phyloP scores from a whole-genome alignment of 768 basidiomycete species.

The Lactarius indigo region DNA sequence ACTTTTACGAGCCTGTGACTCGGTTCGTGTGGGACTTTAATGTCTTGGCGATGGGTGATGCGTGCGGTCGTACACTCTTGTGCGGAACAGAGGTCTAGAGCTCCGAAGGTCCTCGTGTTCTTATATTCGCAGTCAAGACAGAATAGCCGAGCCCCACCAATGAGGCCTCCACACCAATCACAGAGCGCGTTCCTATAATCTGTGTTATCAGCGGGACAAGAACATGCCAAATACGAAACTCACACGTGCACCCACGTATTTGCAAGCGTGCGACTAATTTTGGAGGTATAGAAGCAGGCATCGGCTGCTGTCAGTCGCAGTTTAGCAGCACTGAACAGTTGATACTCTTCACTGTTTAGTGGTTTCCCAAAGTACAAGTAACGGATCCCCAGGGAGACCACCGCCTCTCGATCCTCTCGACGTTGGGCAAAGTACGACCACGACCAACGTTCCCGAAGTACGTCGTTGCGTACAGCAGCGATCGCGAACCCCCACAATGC shows the following conservation, averaged over 20 bases:
- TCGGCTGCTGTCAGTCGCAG: conserved; percentile 28
- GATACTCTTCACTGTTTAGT: conserved; percentile 23
- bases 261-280: conserved; percentile 22
- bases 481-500: conserved; percentile 35
- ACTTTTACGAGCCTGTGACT: conserved; percentile 1
- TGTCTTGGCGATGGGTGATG: conserved; percentile 21
- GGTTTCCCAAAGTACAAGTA: conserved; percentile 24
- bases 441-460: conserved; percentile 30
- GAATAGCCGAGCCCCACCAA: conserved; percentile 32
- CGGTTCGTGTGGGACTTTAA: conserved; percentile 10
- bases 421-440: conserved; percentile 35
- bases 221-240: neutral
- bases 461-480: conserved; percentile 23
- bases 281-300: conserved; percentile 28
- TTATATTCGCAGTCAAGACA: conserved; percentile 33
- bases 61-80: conserved; percentile 27
- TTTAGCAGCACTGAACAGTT: conserved; percentile 19
- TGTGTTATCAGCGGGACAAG: neutral
- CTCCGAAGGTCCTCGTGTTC: conserved; percentile 10
- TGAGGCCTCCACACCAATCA: conserved; percentile 29
- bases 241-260: conserved; percentile 27
- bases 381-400: conserved; percentile 30
- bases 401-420: conserved; percentile 25
- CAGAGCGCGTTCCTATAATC: conserved; percentile 24
- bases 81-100: conserved; percentile 32